Percentiles rank a stretch among this genome's conserved stretches.
These are phyloP conservation scores for Sungouiozyma ichnusensis DNA, from an alignment of 805 yeast genomes.

Conservation along the genomic window DNA sequence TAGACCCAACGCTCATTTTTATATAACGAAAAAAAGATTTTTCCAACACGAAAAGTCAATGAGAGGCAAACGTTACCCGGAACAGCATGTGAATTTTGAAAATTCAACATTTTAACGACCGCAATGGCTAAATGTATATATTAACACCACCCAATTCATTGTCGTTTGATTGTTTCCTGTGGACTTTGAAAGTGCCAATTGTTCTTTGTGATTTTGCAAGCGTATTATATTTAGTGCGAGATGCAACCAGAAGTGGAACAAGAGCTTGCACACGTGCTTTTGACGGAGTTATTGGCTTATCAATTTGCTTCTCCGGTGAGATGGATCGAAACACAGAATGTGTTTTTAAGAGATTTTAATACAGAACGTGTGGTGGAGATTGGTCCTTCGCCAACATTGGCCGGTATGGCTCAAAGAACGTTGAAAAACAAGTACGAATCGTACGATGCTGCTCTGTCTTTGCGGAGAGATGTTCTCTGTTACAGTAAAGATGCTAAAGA, in stretches of 20 bases:
- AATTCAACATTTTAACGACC: neutral
- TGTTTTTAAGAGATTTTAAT: constrained; percentile 83
- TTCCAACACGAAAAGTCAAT: too few species aligned
- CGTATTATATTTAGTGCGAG: neutral
- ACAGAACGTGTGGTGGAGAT: constrained; percentile 96
- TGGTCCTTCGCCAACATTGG: constrained; percentile 97
- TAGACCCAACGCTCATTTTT: too few species aligned
- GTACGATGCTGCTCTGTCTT: constrained; percentile 85
- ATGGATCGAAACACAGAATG: constrained; percentile 99
- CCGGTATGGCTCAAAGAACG: constrained; percentile 98
- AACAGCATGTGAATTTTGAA: neutral
- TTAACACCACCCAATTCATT: neutral
- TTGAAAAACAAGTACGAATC: constrained; percentile 89
- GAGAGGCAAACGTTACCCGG: neutral
- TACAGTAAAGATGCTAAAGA: constrained; percentile 94
- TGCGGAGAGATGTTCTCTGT: constrained; percentile 86
- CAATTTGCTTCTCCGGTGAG: constrained; percentile 99
- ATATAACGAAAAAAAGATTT: too few species aligned
- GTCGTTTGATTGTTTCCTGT: neutral
- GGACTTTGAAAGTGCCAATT: neutral
- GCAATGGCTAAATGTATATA: neutral
- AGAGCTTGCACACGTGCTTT: constrained; percentile 87
- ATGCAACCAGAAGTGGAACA: constrained; percentile 89
- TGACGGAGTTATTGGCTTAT: constrained; percentile 93
- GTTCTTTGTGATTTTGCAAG: neutral